A percentile compares a stretch with the other conserved stretches of the same genome.
phyloP scores from a whole-genome alignment of 371 early-diverging fungal genomes.

The Syncephalastrum monosporum region DNA sequence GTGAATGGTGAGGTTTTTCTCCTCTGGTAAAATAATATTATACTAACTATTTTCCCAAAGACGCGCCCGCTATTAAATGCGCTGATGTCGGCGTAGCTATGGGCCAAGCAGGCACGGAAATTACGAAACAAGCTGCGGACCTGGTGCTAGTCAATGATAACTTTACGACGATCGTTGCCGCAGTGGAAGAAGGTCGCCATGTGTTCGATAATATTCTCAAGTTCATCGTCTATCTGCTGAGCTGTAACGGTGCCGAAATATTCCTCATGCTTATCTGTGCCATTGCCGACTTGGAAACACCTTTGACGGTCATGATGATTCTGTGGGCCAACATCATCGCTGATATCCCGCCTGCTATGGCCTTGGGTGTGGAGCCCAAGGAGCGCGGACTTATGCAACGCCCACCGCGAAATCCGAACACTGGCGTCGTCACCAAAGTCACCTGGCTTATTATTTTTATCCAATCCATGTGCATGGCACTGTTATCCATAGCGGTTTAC shows the following conservation, averaged over 20 bases:
- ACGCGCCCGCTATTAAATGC: slow-evolving; percentile 89
- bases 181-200: slow-evolving; percentile 78
- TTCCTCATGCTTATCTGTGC: slow-evolving; percentile 57
- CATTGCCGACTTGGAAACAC: slow-evolving; percentile 44
- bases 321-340: slow-evolving; percentile 45
- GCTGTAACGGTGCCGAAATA: slow-evolving; percentile 79
- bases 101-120: slow-evolving; percentile 87
- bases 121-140: slow-evolving; percentile 88
- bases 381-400: slow-evolving; percentile 76
- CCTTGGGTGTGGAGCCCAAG: slow-evolving; percentile 77
- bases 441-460: slow-evolving; percentile 30
- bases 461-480: slow-evolving; percentile 56
- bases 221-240: slow-evolving; percentile 83
- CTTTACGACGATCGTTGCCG: slow-evolving; percentile 78
- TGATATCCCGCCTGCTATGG: slow-evolving; percentile 77
- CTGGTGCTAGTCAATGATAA: slow-evolving; percentile 85
- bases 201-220: slow-evolving; percentile 90
- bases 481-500: slow-evolving; percentile 54
- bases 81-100: slow-evolving; percentile 93
- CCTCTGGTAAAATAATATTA: background rate
- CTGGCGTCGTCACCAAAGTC: slow-evolving; percentile 54
- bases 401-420: slow-evolving; percentile 64
- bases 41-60: slow-evolving; percentile 30
- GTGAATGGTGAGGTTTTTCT: slow-evolving; percentile 51
- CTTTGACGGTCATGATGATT: slow-evolving; percentile 50